phyloP scores from a whole-genome alignment of 805 yeast genomes.

The Suhomyces sp. region DNA sequence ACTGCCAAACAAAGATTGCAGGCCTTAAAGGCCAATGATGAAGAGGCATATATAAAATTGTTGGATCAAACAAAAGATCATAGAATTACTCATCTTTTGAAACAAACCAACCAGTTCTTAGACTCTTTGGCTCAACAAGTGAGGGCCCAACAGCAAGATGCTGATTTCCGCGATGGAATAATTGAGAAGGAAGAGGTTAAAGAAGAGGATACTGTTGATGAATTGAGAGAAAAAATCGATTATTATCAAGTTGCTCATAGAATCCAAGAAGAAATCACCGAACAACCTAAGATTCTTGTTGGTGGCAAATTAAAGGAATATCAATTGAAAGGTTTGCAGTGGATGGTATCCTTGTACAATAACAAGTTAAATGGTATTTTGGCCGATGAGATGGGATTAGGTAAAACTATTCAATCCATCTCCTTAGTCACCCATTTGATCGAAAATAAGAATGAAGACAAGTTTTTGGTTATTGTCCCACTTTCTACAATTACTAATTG shows the following conservation, averaged over 20 bases:
- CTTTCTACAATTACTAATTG: slow-evolving; percentile 82
- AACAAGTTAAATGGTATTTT: slow-evolving; percentile 62
- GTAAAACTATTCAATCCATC: slow-evolving; percentile 74
- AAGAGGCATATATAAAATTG: slow-evolving; percentile 80
- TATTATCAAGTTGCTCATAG: slow-evolving; percentile 82
- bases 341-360: slow-evolving; percentile 66
- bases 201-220: slow-evolving; percentile 47
- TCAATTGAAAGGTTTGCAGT: slow-evolving; percentile 62
- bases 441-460: slow-evolving; percentile 67
- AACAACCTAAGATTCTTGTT: slow-evolving; percentile 67
- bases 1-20: slow-evolving; percentile 87
- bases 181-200: slow-evolving; percentile 24
- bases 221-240: slow-evolving; percentile 64
- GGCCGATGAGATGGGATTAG: slow-evolving; percentile 70
- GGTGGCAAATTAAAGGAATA: slow-evolving; percentile 83
- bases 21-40: slow-evolving; percentile 84
- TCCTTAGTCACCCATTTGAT: slow-evolving; percentile 69
- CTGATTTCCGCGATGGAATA: slow-evolving; percentile 26
- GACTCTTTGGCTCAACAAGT: slow-evolving; percentile 80
- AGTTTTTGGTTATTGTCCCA: slow-evolving; percentile 79
- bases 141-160: slow-evolving; percentile 68
- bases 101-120: slow-evolving; percentile 75
- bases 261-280: slow-evolving; percentile 61
- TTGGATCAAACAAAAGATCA: slow-evolving; percentile 86
- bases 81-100: slow-evolving; percentile 78